These are phyloP conservation scores for Mortierella sp. DNA, from an alignment of 371 early-diverging fungal genomes.

Conservation along the genomic window DNA sequence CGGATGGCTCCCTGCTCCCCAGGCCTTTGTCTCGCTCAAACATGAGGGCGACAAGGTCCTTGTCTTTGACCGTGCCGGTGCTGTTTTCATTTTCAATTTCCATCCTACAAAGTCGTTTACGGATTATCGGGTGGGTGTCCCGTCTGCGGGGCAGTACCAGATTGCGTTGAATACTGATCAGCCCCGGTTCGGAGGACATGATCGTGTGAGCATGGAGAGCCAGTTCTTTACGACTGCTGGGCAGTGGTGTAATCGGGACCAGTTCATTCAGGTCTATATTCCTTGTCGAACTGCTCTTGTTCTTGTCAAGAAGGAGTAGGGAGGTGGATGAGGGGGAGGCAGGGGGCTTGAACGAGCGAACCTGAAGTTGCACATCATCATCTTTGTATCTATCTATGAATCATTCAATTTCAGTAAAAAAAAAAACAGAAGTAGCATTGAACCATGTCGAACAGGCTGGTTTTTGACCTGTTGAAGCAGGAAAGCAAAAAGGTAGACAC, in stretches of 20 bases:
- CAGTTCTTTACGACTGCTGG: constrained; percentile 77
- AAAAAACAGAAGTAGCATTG: too few relatives aligned
- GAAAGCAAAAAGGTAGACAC: too few relatives aligned
- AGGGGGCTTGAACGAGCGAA: too few relatives aligned
- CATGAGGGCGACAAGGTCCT: constrained; percentile 94
- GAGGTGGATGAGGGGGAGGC: too few relatives aligned
- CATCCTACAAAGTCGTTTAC: constrained; percentile 87
- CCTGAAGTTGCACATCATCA: too few relatives aligned
- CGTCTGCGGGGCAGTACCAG: constrained; percentile 76
- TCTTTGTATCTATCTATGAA: too few relatives aligned
- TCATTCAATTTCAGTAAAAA: too few relatives aligned
- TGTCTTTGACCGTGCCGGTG: constrained; percentile 90
- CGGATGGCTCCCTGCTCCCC: constrained; percentile 78
- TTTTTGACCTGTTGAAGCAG: background rate
- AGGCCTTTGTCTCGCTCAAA: constrained; percentile 89
- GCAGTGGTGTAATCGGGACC: constrained; percentile 77
- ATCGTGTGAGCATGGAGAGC: constrained; percentile 73
- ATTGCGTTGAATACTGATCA: constrained; percentile 88
- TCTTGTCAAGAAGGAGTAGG: constrained; percentile 35
- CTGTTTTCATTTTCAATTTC: constrained; percentile 95
- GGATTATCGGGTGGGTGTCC: constrained; percentile 89
- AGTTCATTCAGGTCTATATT: constrained; percentile 85
- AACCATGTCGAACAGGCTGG: too few relatives aligned
- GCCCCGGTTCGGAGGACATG: constrained; percentile 83
- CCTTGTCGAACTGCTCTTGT: constrained; percentile 82